Percentiles rank a stretch among this genome's conserved stretches.
Conservation (phyloP, 352 stramenopile genomes). For the Phytophthora ohioensis region DNA sequence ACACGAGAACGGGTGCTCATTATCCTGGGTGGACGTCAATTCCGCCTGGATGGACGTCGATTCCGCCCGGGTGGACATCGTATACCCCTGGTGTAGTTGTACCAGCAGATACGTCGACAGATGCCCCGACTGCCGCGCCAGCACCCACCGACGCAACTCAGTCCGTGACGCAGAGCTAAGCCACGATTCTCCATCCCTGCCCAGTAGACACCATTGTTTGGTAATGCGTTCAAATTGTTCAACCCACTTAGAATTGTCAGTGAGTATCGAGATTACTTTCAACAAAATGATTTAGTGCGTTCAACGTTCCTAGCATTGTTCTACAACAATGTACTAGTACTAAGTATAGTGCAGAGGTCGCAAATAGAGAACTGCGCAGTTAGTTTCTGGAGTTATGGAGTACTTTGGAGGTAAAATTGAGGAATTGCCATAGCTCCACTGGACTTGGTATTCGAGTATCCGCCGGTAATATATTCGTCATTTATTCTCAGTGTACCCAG, state of each 20-base stretch:
- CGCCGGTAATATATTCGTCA: too few relatives aligned
- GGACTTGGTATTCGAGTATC: too few relatives aligned
- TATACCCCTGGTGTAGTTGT: slow-evolving; percentile 35
- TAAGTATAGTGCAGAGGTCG: too few relatives aligned
- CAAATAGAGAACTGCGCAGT: too few relatives aligned
- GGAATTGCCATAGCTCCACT: too few relatives aligned
- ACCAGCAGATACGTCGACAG: slow-evolving; percentile 10
- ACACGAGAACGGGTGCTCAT: slow-evolving; percentile 4
- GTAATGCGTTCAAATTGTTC: slow-evolving; percentile 4
- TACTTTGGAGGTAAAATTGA: too few relatives aligned
- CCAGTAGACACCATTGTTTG: neutral
- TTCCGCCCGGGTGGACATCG: slow-evolving; percentile 35
- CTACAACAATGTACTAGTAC: too few relatives aligned
- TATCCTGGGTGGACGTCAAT: slow-evolving; percentile 34
- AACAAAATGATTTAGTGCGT: neutral
- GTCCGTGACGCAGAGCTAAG: slow-evolving; percentile 26
- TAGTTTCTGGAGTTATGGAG: too few relatives aligned
- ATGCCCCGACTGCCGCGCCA: neutral
- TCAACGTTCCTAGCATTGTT: too few relatives aligned
- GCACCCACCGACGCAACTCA: slow-evolving; percentile 15
- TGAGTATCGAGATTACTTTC: slow-evolving; percentile 1
- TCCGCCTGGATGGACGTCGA: slow-evolving; percentile 27
- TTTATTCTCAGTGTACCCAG: too few relatives aligned
- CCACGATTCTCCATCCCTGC: neutral
- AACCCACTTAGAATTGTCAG: neutral